phyloP scores from a whole-genome alignment of 2,329 filamentous ascomycete genomes.

The Pseudogymnoascus sp. region DNA sequence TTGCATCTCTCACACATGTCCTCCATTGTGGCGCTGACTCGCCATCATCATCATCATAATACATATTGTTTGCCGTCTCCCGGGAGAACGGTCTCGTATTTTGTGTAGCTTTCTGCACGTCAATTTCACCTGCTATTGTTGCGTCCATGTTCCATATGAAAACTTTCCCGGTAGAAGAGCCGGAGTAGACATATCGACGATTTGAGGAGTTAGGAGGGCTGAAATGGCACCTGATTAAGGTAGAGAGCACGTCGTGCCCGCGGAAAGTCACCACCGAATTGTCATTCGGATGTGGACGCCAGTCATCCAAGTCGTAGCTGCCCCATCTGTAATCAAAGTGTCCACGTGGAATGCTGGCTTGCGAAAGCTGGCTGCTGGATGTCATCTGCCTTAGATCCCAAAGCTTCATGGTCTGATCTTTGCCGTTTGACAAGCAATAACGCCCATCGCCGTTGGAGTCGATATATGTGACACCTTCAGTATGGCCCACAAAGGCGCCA shows the following conservation, averaged over 20 bases:
- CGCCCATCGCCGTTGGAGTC: constrained; percentile 62
- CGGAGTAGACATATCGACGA: constrained; percentile 86
- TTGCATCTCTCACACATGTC: constrained; percentile 62
- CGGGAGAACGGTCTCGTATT: constrained; percentile 47
- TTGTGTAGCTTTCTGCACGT: constrained; percentile 64
- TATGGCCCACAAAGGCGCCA: constrained; percentile 57
- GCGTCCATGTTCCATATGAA: constrained; percentile 93
- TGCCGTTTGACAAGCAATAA: constrained; percentile 88
- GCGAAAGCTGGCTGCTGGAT: constrained; percentile 30
- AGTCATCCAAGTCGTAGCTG: constrained; percentile 54
- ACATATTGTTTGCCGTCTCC: constrained; percentile 17
- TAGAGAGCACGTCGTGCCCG: constrained; percentile 80
- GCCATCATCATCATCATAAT: constrained; percentile 18
- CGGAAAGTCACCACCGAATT: constrained; percentile 91
- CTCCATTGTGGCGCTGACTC: constrained; percentile 37
- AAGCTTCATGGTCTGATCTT: constrained; percentile 94
- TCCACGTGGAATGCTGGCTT: constrained; percentile 26
- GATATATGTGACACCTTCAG: constrained; percentile 58
- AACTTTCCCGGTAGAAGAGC: constrained; percentile 80
- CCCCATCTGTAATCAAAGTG: constrained; percentile 69
- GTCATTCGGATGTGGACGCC: constrained; percentile 70
- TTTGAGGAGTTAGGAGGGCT: constrained; percentile 79
- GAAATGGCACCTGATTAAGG: constrained; percentile 91
- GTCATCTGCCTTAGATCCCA: constrained; percentile 90
- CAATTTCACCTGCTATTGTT: constrained; percentile 66